These are phyloP conservation scores for Bruguiera gymnorhiza DNA, from an alignment of 345 rosid genomes.

Conservation along the genomic window DNA sequence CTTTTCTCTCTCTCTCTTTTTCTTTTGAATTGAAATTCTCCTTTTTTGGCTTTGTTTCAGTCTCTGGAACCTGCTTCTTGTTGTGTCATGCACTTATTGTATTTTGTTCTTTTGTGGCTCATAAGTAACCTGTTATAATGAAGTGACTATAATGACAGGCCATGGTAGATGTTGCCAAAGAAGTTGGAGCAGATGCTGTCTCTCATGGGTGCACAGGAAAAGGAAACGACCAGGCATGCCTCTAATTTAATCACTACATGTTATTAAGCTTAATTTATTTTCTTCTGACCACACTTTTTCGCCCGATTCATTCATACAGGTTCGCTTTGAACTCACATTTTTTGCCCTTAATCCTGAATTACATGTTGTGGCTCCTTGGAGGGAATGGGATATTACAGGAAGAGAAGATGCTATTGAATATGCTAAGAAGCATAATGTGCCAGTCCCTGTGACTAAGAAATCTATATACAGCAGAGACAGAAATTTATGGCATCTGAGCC, in stretches of 20 bases:
- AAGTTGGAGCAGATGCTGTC: slow-evolving; percentile 97
- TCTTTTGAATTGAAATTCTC: background rate
- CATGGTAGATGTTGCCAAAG: slow-evolving; percentile 96
- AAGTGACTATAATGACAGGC: slow-evolving; percentile 44
- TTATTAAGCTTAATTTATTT: slow-evolving; percentile 1
- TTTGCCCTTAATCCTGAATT: slow-evolving; percentile 88
- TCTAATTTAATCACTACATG: slow-evolving; percentile 2
- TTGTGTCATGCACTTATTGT: no score
- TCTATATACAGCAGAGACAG: slow-evolving; percentile 95
- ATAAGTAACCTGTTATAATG: no score
- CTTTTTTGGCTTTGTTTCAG: background rate
- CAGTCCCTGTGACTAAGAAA: slow-evolving; percentile 91
- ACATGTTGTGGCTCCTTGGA: slow-evolving; percentile 95
- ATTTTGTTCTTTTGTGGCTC: no score
- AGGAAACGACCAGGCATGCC: slow-evolving; percentile 93
- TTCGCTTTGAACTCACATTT: slow-evolving; percentile 95
- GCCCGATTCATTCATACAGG: slow-evolving; percentile 38
- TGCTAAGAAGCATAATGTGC: slow-evolving; percentile 89
- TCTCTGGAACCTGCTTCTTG: background rate
- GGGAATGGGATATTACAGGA: slow-evolving; percentile 94
- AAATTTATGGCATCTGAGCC: slow-evolving; percentile 95
- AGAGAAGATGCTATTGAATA: slow-evolving; percentile 96
- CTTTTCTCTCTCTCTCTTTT: background rate
- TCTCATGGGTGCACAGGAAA: slow-evolving; percentile 98
- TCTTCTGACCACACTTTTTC: slow-evolving; percentile 10